These are phyloP conservation scores for Colletotrichum liriopes DNA, from an alignment of 2,329 filamentous ascomycete species.

Conservation along the genomic window DNA sequence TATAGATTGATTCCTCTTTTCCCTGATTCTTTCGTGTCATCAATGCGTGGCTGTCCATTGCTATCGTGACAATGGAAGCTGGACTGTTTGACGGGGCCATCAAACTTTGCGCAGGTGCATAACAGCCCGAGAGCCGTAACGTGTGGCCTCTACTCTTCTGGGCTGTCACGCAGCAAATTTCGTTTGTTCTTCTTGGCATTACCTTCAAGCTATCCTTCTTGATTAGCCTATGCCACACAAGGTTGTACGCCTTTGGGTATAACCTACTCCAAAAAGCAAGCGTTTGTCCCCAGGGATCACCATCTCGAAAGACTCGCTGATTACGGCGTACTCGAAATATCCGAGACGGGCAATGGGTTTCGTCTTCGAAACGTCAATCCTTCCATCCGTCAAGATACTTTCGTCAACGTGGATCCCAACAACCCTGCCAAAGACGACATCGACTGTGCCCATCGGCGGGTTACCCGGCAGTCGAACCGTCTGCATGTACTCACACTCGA, in stretches of 20 bases:
- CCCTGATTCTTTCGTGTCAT: too few relatives aligned
- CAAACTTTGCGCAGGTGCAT: too few relatives aligned
- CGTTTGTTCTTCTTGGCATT: neutral
- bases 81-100: too few relatives aligned
- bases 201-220: neutral
- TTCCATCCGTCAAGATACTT: constrained; percentile 12
- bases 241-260: too few relatives aligned
- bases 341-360: constrained; percentile 23
- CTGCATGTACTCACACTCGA: constrained; percentile 32
- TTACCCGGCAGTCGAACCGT: constrained; percentile 27
- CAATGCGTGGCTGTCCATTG: too few relatives aligned
- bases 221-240: neutral
- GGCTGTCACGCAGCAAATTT: too few relatives aligned
- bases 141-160: too few relatives aligned
- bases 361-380: constrained; percentile 23
- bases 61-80: too few relatives aligned
- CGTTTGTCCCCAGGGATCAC: constrained; percentile 26
- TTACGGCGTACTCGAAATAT: constrained; percentile 22
- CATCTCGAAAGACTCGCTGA: constrained; percentile 25
- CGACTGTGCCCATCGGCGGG: constrained; percentile 15
- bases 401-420: constrained; percentile 16
- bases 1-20: too few relatives aligned
- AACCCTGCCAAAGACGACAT: constrained; percentile 19
- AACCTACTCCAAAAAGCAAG: constrained; percentile 11
- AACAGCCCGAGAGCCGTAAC: too few relatives aligned